Base-by-base conservation (phyloP, 441 rosid genomes). In the Gossypium lobatum region DNA sequence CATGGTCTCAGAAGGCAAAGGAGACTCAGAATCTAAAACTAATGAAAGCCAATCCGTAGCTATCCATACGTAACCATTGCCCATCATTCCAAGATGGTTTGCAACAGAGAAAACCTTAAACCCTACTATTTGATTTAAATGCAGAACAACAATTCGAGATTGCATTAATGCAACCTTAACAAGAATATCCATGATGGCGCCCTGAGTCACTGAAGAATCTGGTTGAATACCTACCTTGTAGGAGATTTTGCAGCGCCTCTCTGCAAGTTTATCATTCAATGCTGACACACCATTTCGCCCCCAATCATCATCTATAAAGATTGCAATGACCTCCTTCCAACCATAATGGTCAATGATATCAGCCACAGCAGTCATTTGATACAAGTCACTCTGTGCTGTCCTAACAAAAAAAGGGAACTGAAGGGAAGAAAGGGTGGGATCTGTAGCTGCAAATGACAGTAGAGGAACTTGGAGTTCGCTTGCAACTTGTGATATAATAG, bases 21-120 rank as follows among this genome's bases (percentile, higher is more conserved):
- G 88, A n/a, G 86, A 79, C 7, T 31, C 70, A 54, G 96, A 85
- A 80, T 94, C 98, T 18, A 92, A 77, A 67, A 58, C 46, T 17
- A 88, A 77, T 0, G 97, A 84, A 8, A 94, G 88, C 97, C 95
- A 91, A 82, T 92, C 97, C 0, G 97, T 92, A 42, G 95, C 91
- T 63, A 94, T 92, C 98, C 98, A 94, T 10, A 88, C 98, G 48
- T 87, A 94, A 1, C 97, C 98, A 77, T 86, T 89, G 6, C 89
- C 90, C 93, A 92, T 89, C 97, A 91, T 94, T 64, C 90, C 86
- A 53, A 92, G 93, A 80, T 85, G 78, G 39, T 83, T 82, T 34
- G 97, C 97, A 73, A 81, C 80, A 3, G 91, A 82, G 77, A 94
- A 88, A 61, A 91, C 37, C 45, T 69, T 34, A 4, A 89, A 73